Evolutionary conservation across 1,284 basidiomycete species (phyloP), one percentile per base, ranked within the genome.

Genomic region (Exobasidium rhododendri): DNA sequence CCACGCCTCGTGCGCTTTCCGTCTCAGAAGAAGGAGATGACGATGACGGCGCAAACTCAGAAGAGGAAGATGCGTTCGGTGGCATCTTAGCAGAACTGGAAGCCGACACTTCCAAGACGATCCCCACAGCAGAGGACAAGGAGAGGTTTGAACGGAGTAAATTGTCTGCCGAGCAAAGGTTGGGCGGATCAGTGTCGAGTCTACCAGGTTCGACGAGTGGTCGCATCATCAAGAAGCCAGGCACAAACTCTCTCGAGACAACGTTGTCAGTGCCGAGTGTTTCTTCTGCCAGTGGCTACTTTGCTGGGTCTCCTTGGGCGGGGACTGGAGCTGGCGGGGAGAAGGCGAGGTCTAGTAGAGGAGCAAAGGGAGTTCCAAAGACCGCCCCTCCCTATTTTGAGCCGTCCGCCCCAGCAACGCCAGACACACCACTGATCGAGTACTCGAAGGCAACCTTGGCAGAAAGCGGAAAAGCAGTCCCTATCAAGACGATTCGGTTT

Each of bases 91-190:
- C 80, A 17, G 82, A 84, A 0, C 82, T 84, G 14, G 89, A 97
- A 58, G 86, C 92, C 29, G 90, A 92, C 77, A 89, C 85, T 29
- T 82, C 83, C 20, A 87, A 86, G 67, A 93, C 92, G 43, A 63
- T n/a, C 79, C 81, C 4, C 86, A 93, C 43, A 79, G 81, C 81
- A n/a, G 74, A 78, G 7, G 94, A 98, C 79, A 89, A 89, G 73
- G 80, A 84, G 56, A 83, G 85, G 46, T 97, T 91, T 77, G 89
- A 94, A 67, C 83, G 83, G 65, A 89, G 88, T 72, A 84, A 88
- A 58, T 73, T 83, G 44, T 79, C 83, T 13, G 89, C 91, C 31
- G 92, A 94, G 82, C 87, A 88, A 68, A 74, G 73, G 61, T 67
- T 78, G 6, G 75, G 74, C 6, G 71, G 73, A 5, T 68, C 61